Evolutionary conservation across 2,329 filamentous ascomycete genomes (phyloP).

Genomic region (Hypoxylon sp.): DNA sequence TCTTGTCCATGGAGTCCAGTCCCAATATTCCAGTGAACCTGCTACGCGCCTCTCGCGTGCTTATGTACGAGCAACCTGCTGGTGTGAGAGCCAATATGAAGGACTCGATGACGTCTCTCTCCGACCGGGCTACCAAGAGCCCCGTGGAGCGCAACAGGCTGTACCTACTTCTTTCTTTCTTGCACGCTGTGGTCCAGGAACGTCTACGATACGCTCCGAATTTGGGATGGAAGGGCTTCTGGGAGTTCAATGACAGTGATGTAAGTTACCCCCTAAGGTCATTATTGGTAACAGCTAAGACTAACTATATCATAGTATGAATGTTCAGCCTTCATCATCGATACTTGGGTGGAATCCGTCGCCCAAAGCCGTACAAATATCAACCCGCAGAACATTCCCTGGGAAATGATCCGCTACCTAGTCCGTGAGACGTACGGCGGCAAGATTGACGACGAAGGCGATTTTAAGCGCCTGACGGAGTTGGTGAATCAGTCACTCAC

Average conservation of each 20-base stretch:
- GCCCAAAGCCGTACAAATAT: slow-evolving; percentile 91
- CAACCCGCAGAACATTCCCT: slow-evolving; percentile 92
- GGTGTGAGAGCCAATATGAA: slow-evolving; percentile 99
- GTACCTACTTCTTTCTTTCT: slow-evolving; percentile 90
- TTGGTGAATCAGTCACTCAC: slow-evolving; percentile 85
- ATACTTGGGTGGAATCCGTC: slow-evolving; percentile 89
- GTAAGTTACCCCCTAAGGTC: slow-evolving; percentile 68
- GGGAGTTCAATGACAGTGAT: slow-evolving; percentile 99
- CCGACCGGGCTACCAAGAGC: slow-evolving; percentile 78
- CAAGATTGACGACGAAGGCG: slow-evolving; percentile 92
- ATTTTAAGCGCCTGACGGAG: slow-evolving; percentile 78
- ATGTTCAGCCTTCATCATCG: slow-evolving; percentile 95
- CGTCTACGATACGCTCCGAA: slow-evolving; percentile 92
- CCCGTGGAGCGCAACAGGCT: slow-evolving; percentile 92
- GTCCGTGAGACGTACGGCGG: slow-evolving; percentile 96
- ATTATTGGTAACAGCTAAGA: slow-evolving; percentile 6
- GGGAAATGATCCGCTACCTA: slow-evolving; percentile 93
- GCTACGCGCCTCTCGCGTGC: slow-evolving; percentile 88
- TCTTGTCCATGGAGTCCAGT: slow-evolving; percentile 97
- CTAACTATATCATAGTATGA: slow-evolving; percentile 74
- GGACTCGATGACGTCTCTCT: slow-evolving; percentile 88
- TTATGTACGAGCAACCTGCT: slow-evolving; percentile 98
- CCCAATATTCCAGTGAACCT: slow-evolving; percentile 97
- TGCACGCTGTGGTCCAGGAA: slow-evolving; percentile 97
- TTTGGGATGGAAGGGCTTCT: slow-evolving; percentile 97